A percentile compares a stretch with the other conserved stretches of the same genome.
Evolutionary conservation across 2,329 filamentous ascomycete species (phyloP).

Genomic region (Alternaria gaisen): DNA sequence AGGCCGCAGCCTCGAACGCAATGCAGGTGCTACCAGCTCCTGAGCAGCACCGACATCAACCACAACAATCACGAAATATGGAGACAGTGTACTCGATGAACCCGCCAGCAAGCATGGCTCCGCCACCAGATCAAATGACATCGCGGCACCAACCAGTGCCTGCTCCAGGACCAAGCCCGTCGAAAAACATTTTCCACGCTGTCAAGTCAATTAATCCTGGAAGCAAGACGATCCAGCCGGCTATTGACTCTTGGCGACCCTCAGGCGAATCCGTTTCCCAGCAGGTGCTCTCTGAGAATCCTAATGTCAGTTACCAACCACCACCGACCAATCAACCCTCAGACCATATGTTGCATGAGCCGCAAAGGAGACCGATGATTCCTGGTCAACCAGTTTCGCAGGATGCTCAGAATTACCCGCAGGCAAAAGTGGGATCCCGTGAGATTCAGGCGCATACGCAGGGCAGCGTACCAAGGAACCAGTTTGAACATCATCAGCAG

Average conservation of each 20-base stretch:
- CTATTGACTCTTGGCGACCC: constrained; percentile 19
- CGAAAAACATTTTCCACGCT: constrained; percentile 10
- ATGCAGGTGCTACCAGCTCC: constrained; percentile 12
- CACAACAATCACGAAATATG: constrained; percentile 9
- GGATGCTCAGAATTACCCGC: constrained; percentile 18
- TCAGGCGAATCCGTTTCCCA: constrained; percentile 19
- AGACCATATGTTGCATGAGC: constrained; percentile 17
- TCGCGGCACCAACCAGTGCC: constrained; percentile 7
- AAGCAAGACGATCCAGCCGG: constrained; percentile 10
- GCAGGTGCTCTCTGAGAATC: constrained; percentile 12
- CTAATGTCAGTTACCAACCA: constrained; percentile 9
- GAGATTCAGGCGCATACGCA: constrained; percentile 26
- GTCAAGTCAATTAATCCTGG: constrained; percentile 1
- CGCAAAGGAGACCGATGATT: constrained; percentile 17
- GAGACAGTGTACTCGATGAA: constrained; percentile 22
- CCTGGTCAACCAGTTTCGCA: constrained; percentile 20
- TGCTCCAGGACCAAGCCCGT: constrained; percentile 9
- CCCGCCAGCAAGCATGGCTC: constrained; percentile 12
- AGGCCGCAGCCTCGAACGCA: constrained; percentile 15
- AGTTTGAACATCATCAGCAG: constrained; percentile 44
- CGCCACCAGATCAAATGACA: constrained; percentile 8
- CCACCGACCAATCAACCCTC: constrained; percentile 15
- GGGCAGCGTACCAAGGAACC: constrained; percentile 31
- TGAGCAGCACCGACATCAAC: constrained; percentile 17
- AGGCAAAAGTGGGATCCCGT: constrained; percentile 18